These are phyloP conservation scores for Pythium brassicae DNA, from an alignment of 352 stramenopile species.

Conservation along the genomic window DNA sequence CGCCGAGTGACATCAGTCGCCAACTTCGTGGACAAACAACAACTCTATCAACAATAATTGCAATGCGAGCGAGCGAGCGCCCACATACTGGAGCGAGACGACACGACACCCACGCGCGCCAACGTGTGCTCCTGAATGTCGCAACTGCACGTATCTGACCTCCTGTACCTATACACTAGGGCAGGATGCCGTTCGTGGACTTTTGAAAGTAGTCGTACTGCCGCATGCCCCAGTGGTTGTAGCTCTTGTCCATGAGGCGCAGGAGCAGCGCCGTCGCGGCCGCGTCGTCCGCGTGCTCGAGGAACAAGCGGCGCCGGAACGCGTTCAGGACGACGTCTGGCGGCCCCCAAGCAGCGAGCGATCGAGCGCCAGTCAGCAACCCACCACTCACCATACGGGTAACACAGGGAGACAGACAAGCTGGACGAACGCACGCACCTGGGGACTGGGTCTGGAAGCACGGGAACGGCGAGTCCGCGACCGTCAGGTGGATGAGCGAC, in stretches of 20 bases:
- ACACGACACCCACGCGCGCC: too few species aligned
- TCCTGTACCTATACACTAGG: too few species aligned
- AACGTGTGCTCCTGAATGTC: too few species aligned
- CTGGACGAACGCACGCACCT: conserved; percentile 13
- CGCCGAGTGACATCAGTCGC: too few species aligned
- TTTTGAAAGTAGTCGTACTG: conserved; percentile 75
- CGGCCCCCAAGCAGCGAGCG: not conserved
- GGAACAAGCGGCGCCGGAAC: conserved; percentile 32
- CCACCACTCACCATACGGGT: not conserved
- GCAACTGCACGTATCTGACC: too few species aligned
- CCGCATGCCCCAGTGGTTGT: conserved; percentile 61
- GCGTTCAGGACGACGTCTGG: conserved; percentile 15
- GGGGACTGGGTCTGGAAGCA: conserved; percentile 62
- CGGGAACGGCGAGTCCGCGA: conserved; percentile 81
- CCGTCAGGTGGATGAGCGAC: conserved; percentile 89
- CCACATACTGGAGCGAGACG: too few species aligned
- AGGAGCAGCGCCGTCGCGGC: conserved; percentile 16
- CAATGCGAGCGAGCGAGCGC: not conserved
- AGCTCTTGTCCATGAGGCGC: conserved; percentile 50
- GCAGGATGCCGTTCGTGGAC: conserved; percentile 60
- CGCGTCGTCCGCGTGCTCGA: conserved; percentile 22
- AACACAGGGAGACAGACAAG: too few species aligned
- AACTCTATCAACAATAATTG: not conserved
- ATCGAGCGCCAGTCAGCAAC: not conserved
- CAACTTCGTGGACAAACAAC: too few species aligned